Evolutionary conservation across 1,139 yeast species (phyloP).

Genomic region (Sugiyamaella neomexicana): DNA sequence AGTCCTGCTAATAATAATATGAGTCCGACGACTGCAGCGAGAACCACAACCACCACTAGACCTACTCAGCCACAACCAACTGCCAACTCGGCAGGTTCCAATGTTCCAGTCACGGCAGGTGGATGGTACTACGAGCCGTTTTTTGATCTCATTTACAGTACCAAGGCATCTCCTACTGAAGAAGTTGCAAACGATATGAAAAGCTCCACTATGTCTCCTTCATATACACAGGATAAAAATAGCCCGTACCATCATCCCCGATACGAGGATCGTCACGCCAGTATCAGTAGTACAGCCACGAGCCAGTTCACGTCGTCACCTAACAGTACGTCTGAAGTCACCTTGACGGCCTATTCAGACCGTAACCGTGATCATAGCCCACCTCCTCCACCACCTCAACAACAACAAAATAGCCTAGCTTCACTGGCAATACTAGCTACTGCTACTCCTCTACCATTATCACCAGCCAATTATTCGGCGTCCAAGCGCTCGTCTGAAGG

Average conservation of each 20-base stretch:
- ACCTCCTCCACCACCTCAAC: neutral
- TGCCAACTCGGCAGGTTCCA: neutral
- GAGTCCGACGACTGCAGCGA: neutral
- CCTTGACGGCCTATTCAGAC: neutral
- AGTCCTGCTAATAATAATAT: neutral
- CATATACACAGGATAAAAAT: neutral
- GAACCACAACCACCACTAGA: neutral
- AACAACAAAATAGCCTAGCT: neutral
- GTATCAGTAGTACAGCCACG: neutral
- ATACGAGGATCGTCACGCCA: neutral
- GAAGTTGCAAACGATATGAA: neutral
- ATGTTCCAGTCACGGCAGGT: neutral
- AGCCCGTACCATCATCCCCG: neutral
- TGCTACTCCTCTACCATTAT: neutral
- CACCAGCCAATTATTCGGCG: neutral
- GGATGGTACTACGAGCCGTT: conserved; percentile 18
- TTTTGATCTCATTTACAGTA: conserved; percentile 8
- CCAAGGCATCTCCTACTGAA: conserved; percentile 4
- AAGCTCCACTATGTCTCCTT: neutral
- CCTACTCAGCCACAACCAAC: neutral
- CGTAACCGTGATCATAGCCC: neutral
- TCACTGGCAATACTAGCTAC: conserved; percentile 7
- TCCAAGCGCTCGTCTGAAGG: conserved; percentile 5
- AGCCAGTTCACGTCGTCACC: conserved; percentile 1
- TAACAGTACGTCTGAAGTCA: neutral